Percentiles rank a stretch among this genome's conserved stretches.
These are phyloP conservation scores for Durusdinium trenchii DNA, from an alignment of 73 alveolate genomes.

Conservation along the genomic window DNA sequence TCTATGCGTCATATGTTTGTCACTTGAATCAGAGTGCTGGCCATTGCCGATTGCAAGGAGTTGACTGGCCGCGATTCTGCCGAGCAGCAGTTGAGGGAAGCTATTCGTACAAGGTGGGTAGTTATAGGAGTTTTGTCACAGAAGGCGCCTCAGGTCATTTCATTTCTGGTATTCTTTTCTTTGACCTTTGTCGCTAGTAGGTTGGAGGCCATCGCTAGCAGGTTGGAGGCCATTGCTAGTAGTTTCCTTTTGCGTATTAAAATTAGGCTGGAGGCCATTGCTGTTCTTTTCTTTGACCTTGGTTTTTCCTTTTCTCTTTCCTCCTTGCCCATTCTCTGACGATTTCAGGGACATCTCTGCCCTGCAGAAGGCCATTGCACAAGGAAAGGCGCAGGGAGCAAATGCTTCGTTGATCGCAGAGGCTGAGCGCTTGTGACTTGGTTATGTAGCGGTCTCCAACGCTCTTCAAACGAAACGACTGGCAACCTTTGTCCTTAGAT, in stretches of 20 bases:
- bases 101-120: constrained; percentile 13
- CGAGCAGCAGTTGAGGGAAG: constrained; percentile 40
- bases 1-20: too few relatives aligned
- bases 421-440: constrained; percentile 27
- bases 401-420: constrained; percentile 2
- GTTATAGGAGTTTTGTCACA: too few relatives aligned
- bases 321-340: too few relatives aligned
- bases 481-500: neutral
- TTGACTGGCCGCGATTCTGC: constrained; percentile 3
- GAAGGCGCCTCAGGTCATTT: neutral
- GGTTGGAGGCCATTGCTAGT: too few relatives aligned
- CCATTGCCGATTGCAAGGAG: neutral
- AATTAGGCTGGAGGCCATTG: too few relatives aligned
- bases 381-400: constrained; percentile 45
- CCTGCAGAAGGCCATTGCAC: constrained; percentile 47
- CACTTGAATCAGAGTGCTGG: neutral
- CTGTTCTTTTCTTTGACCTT: too few relatives aligned
- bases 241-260: too few relatives aligned
- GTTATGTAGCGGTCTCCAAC: neutral
- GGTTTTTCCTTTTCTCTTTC: too few relatives aligned
- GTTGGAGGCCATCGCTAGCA: too few relatives aligned
- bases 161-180: too few relatives aligned
- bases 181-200: too few relatives aligned
- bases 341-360: neutral
- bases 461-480: neutral